These are phyloP conservation scores for Gastrolobium bilobum DNA, from an alignment of 306 rosid species.

Conservation along the genomic window DNA sequence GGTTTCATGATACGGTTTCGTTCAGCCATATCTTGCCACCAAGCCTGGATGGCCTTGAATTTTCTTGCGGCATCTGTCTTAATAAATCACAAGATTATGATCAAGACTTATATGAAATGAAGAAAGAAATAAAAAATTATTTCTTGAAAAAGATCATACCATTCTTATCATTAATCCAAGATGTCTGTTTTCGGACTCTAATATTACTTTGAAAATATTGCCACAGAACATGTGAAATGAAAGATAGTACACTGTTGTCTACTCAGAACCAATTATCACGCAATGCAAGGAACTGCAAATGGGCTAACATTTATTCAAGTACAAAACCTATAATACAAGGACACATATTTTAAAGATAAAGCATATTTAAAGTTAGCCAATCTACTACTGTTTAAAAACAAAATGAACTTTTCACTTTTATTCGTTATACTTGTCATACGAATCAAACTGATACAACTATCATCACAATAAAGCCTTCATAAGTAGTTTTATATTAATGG, in stretches of 20 bases:
- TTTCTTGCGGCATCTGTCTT: slow-evolving; percentile 75
- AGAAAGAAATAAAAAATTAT: slow-evolving; percentile 11
- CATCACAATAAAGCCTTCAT: not conserved
- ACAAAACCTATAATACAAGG: slow-evolving; percentile 19
- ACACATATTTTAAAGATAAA: slow-evolving; percentile 6
- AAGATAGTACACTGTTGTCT: slow-evolving; percentile 23
- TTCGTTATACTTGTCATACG: not conserved
- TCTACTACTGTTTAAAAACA: not conserved
- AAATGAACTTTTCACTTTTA: slow-evolving; percentile 18
- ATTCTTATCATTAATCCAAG: not conserved
- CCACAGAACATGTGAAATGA: slow-evolving; percentile 17
- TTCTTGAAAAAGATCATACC: slow-evolving; percentile 22
- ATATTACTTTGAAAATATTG: slow-evolving; percentile 4
- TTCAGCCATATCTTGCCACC: slow-evolving; percentile 94
- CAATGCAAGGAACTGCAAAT: slow-evolving; percentile 25
- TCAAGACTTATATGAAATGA: slow-evolving; percentile 24
- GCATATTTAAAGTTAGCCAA: not conserved
- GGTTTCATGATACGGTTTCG: slow-evolving; percentile 60
- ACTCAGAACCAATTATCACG: slow-evolving; percentile 33
- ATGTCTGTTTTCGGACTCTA: slow-evolving; percentile 7
- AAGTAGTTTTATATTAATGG: slow-evolving; percentile 6
- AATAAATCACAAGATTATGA: slow-evolving; percentile 40
- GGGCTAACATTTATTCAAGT: slow-evolving; percentile 28
- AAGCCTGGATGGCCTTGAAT: slow-evolving; percentile 86
- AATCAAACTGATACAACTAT: slow-evolving; percentile 16